Conservation (phyloP, 495 filamentous ascomycete genomes). For the Aspergillus carlsbadensis region DNA sequence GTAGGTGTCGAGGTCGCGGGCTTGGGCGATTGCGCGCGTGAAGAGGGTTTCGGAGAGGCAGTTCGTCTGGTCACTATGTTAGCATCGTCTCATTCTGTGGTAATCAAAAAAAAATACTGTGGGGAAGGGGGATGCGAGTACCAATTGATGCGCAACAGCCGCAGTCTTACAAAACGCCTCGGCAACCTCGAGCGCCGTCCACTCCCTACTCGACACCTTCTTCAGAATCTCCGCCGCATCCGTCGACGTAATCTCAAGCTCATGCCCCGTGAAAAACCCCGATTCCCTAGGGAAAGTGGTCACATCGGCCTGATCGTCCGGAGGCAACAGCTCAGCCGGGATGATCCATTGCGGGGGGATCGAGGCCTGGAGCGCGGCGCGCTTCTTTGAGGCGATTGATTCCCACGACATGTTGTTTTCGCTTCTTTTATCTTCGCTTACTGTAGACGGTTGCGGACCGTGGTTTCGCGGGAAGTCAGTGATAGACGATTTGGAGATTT, state of each 20-base stretch:
- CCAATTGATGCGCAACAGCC: constrained; percentile 53
- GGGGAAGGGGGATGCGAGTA: constrained; percentile 3
- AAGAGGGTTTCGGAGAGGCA: constrained; percentile 64
- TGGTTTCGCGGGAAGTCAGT: too few species aligned
- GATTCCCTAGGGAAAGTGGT: constrained; percentile 16
- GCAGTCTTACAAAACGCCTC: constrained; percentile 57
- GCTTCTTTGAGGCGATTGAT: constrained; percentile 15
- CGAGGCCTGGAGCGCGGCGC: constrained; percentile 12
- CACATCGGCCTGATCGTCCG: constrained; percentile 17
- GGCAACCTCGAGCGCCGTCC: constrained; percentile 36
- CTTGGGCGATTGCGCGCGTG: constrained; percentile 32
- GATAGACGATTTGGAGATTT: too few species aligned
- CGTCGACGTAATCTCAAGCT: constrained; percentile 18
- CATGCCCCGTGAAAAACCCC: constrained; percentile 18
- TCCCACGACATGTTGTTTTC: constrained; percentile 27
- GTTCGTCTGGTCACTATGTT: constrained; percentile 32
- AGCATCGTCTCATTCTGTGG: not conserved
- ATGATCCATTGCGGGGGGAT: constrained; percentile 17
- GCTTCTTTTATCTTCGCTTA: not conserved
- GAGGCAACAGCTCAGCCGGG: constrained; percentile 15
- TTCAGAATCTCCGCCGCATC: constrained; percentile 9
- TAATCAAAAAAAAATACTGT: not conserved
- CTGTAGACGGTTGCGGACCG: too few species aligned
- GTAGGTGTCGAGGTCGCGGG: constrained; percentile 37
- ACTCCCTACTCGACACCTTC: constrained; percentile 12